A percentile compares a stretch with the other conserved stretches of the same genome.
Conservation (phyloP, 2,329 filamentous ascomycete species). For the Rhynchosporium graminicola region DNA sequence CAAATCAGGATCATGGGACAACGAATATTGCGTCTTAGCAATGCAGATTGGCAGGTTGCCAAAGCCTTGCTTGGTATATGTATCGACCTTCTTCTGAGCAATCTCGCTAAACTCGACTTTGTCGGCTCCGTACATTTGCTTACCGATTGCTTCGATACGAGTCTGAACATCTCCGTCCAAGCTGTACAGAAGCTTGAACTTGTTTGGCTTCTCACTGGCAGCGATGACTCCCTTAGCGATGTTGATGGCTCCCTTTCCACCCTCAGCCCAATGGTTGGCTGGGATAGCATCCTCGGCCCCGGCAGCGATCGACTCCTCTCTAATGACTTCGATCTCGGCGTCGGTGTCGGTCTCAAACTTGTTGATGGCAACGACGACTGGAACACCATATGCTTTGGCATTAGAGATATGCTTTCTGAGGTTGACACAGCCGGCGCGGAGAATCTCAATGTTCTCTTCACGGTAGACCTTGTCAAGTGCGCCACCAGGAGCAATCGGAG, state of each 20-base stretch:
- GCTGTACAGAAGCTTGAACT: conserved; percentile 85
- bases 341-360: conserved; percentile 93
- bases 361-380: conserved; percentile 97
- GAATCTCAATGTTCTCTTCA: conserved; percentile 88
- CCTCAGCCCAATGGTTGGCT: conserved; percentile 96
- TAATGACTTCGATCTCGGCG: conserved; percentile 84
- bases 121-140: conserved; percentile 91
- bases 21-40: conserved; percentile 97
- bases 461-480: conserved; percentile 85
- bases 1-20: conserved; percentile 87
- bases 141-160: conserved; percentile 86
- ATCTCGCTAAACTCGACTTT: conserved; percentile 91
- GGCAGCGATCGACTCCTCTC: conserved; percentile 86
- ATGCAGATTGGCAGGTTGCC: conserved; percentile 93
- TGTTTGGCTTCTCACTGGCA: conserved; percentile 78
- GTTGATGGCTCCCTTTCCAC: conserved; percentile 85
- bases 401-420: conserved; percentile 94
- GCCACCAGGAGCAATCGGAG: conserved; percentile 86
- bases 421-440: conserved; percentile 89
- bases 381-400: conserved; percentile 84
- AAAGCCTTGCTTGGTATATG: conserved; percentile 89
- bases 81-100: conserved; percentile 94
- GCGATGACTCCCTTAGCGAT: conserved; percentile 84
- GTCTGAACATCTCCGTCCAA: conserved; percentile 79
- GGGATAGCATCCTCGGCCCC: conserved; percentile 93